Evolutionary conservation across 164 flowering plant genomes (phyloP).

Genomic region (Paratinospora sagittata): DNA sequence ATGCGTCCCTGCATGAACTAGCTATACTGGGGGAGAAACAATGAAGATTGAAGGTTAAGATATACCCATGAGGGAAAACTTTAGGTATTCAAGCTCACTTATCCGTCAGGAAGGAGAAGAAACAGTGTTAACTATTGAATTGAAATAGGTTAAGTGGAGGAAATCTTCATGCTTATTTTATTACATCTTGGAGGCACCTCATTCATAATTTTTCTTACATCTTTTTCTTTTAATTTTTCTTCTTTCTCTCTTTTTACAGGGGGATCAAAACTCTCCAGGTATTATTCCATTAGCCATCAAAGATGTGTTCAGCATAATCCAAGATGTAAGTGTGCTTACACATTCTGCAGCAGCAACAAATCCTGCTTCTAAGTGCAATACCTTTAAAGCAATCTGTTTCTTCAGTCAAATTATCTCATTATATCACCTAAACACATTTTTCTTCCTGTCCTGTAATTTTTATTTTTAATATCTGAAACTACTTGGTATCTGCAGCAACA

Average conservation of each 20-base stretch:
- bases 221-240: neutral
- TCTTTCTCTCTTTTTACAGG: neutral
- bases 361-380: neutral
- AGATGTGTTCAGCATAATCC: conserved; percentile 95
- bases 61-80: too few relatives aligned
- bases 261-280: conserved; percentile 75
- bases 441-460: neutral
- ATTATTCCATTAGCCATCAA: conserved; percentile 91
- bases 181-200: too few relatives aligned
- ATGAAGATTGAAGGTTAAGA: too few relatives aligned
- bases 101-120: too few relatives aligned
- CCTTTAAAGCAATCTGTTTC: too few relatives aligned
- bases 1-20: too few relatives aligned
- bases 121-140: too few relatives aligned
- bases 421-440: neutral
- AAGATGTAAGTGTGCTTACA: conserved; percentile 58
- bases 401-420: neutral
- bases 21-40: too few relatives aligned
- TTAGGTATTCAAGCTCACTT: too few relatives aligned
- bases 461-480: neutral
- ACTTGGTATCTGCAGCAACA: neutral
- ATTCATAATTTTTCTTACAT: too few relatives aligned
- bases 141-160: too few relatives aligned
- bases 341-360: conserved; percentile 11
- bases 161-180: too few relatives aligned